A percentile compares a stretch with the other conserved stretches of the same genome.
Evolutionary conservation across 345 rosid species (phyloP).

Genomic region (Brassica juncea): DNA sequence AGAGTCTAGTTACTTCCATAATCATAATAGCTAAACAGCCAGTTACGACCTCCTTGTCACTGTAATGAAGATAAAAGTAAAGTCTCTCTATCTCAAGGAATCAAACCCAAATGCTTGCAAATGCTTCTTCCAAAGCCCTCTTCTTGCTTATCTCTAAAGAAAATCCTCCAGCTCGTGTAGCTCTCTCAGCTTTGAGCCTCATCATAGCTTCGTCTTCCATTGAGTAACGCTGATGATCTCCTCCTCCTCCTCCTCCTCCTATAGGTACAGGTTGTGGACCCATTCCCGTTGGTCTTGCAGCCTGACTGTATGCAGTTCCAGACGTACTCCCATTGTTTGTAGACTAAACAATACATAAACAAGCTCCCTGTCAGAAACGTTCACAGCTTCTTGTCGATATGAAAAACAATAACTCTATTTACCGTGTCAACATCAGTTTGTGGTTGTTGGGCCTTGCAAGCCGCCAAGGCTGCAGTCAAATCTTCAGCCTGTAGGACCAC

Average conservation of each 20-base stretch:
- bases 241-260: conserved; percentile 47
- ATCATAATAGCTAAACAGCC: neutral
- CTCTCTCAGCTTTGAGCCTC: conserved; percentile 77
- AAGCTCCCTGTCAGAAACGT: conserved; percentile 1
- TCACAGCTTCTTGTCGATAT: neutral
- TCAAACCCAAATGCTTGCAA: conserved; percentile 83
- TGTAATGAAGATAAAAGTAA: neutral
- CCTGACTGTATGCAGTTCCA: conserved; percentile 72
- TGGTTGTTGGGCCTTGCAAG: conserved; percentile 63
- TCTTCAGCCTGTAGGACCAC: conserved; percentile 78
- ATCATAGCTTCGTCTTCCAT: conserved; percentile 69
- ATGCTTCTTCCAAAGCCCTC: conserved; percentile 93
- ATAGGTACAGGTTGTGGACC: conserved; percentile 78
- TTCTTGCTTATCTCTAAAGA: conserved; percentile 75
- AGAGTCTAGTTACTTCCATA: conserved; percentile 3
- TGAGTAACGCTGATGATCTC: conserved; percentile 57
- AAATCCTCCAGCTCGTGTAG: conserved; percentile 86
- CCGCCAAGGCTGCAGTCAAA: conserved; percentile 75
- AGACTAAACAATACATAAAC: conserved; percentile 15
- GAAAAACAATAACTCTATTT: conserved; percentile 30
- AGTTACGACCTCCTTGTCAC: neutral
- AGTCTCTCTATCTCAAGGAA: neutral
- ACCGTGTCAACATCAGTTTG: conserved; percentile 68
- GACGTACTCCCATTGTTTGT: conserved; percentile 52
- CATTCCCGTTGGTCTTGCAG: conserved; percentile 68